Evolutionary conservation across 352 stramenopile genomes (phyloP), one percentile per base, ranked within the genome.

Genomic region (Halophytophthora batemanensis): DNA sequence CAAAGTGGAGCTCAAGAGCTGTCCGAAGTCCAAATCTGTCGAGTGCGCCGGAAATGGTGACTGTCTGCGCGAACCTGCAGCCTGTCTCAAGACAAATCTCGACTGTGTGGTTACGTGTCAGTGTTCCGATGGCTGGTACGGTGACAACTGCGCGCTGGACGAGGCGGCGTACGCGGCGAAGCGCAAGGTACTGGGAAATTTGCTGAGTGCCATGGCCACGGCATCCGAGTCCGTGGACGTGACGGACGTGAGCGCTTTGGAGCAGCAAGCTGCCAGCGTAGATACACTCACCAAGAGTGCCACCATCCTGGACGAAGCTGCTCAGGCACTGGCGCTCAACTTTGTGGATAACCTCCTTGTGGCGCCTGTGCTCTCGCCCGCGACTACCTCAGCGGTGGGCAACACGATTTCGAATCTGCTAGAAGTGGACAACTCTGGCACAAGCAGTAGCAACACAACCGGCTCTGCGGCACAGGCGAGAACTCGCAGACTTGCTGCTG

Each of bases 231-330:
- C 71, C 2, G 53, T 84, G 8, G 77, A 87, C 52, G 37, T 76
- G 19, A 75, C 54, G 1, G 77, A 87, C 45, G 47, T 69, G 3
- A 64, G 69, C 7, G 73, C 74, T 0, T 59, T 90, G 41, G 79
- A 90, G 42, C 79, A 87, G 35, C 67, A 87, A 31, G 76, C 76
- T 17, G 64, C 74, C 2, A 86, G 76, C 43, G 76, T 87, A 2
- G 72, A 68, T 6, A 86, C 73, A n/a, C 70, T 90, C 8, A 85
- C 79, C 1, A 84, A 86, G 35, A 86, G 69, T 23, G 74, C 77
- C 14, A 66, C 53, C 0, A 72, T 87, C 3, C 53, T 90, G 3
- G 76, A 84, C n/a, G 33, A 61, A 1, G 69, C 60, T 5, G 62
- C 76, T 0, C 74, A 87, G 40, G 51, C 59, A 0, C 56, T 82